Base-by-base conservation (phyloP, 768 basidiomycete species). In the Lentinula lateritia region DNA sequence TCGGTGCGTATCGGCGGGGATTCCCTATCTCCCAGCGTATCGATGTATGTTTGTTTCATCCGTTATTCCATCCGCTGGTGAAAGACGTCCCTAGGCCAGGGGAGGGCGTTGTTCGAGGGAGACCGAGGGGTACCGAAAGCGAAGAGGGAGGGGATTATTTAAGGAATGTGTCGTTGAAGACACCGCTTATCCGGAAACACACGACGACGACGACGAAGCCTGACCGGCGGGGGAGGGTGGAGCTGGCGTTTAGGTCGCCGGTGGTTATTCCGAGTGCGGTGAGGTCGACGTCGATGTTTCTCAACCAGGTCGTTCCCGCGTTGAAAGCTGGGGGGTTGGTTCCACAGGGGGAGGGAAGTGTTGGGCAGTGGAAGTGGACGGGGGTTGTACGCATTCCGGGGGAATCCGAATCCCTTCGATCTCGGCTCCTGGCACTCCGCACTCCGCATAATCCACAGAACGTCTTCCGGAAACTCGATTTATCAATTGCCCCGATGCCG, bases 381-480 rank as follows among this genome's bases (percentile, higher is more conserved):
- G 81, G 80, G 28, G 59, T 82, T 2, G 66, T 78, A 18, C 65
- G 76, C 34, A 39, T 78, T 18, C 80, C 79, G n/a, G n/a, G n/a
- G n/a, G 57, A 62, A 10, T 23, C 20, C 23, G 46, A 48, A 23
- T 48, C 46, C 5, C 46, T 48, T 1, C 9, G 18, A 20, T 23
- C 46, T 0, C 46, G 55, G 0, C 52, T 53, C 0, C 52, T 28
- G 6, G 32, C 45, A 1, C 15, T 59, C 18, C 18, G 20, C 5
- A 20, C 23, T 23, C 23, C 23, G 23, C 23, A 23, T 2, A 23
- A 23, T 23, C 23, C 23, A 23, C 23, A 23, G 23, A 23, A 8
- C 12, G 12, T n/a, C 0, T 60, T 39, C 32, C 48, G 59, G 7
- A 60, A 42, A 23, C 9, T 53, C 6, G 61, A 61, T 9, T 3